These are phyloP conservation scores for Talaromyces sp. DNA, from an alignment of 2,329 filamentous ascomycete genomes.

Conservation along the genomic window DNA sequence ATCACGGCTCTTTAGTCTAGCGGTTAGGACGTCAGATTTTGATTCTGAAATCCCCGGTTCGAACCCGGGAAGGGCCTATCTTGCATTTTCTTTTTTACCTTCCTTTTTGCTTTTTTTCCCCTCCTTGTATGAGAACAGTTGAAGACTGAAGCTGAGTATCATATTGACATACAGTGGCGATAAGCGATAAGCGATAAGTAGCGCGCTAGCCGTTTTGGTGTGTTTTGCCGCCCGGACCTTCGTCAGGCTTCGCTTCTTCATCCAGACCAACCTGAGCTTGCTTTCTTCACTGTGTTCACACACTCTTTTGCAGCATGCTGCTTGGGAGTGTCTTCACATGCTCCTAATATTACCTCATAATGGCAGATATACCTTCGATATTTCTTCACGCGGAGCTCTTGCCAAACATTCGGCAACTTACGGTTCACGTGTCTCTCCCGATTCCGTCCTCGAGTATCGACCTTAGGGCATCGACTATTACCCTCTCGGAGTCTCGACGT, in stretches of 20 bases:
- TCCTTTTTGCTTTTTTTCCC: neutral
- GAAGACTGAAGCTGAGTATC: neutral
- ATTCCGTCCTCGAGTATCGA: slow-evolving; percentile 2
- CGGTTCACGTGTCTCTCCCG: slow-evolving; percentile 50
- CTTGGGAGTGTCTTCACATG: neutral
- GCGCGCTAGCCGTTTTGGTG: neutral
- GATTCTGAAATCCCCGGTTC: neutral
- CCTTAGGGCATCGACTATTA: slow-evolving; percentile 17
- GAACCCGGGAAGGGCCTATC: neutral
- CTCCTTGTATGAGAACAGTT: neutral
- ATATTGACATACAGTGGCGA: neutral
- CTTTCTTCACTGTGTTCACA: neutral
- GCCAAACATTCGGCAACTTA: slow-evolving; percentile 56
- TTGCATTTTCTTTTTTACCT: neutral
- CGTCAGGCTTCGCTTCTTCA: neutral
- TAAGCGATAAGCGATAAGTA: neutral
- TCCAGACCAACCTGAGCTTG: neutral
- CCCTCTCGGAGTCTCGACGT: slow-evolving; percentile 30
- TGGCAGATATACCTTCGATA: slow-evolving; percentile 16
- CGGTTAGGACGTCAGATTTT: neutral
- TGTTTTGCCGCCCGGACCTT: neutral
- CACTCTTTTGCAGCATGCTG: neutral
- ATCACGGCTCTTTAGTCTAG: neutral
- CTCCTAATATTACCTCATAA: neutral
- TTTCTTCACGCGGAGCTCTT: slow-evolving; percentile 56